Evolutionary conservation across 148 eudicot species (phyloP), one percentile per base, ranked within the genome.

Genomic region (Spergularia marina): DNA sequence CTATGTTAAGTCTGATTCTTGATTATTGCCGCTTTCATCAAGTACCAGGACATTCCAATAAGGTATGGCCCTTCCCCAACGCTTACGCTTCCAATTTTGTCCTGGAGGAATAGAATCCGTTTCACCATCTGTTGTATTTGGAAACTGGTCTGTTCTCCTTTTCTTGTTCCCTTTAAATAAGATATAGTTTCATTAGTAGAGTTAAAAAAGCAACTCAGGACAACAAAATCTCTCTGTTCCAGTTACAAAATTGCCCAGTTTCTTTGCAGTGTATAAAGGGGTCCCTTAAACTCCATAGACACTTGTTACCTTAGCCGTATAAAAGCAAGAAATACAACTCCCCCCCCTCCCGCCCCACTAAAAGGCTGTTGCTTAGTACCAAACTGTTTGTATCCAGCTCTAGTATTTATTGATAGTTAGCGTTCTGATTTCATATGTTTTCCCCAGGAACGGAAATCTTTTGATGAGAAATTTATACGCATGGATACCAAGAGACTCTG

Each of bases 1-100:
- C 89, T 10, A 85, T 84, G 86, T 77, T 90, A 82, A 90, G 97
- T 84, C 73, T 90, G 75, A 86, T 94, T 77, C 87, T 94, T 81
- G 98, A 91, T 81, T 94, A 91, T 73, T 94, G 98, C 76, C 88
- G 93, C 73, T 94, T 90, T 72, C 97, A 94, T 84, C 97, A 89
- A 90, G 91, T 86, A 66, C 88, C 87, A 36, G 98, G 97, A 41
- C 97, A 81, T 76, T 91, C 94, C 70, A 87, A 89, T 83, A 90
- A 94, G 98, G 98, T 91, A 78, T 77, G 54, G 2, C 54, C 34
- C 59, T 20, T 60, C 66, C 12, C 64, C 36, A 25, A 61, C 55
- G 53, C 53, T 64, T 39, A 18, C 59, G 60, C 57, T 65, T 18
- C 2, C 54, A 0, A 41, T 21, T 59, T 4, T 40, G 41, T 10